These are phyloP conservation scores for Colletotrichum tabaci DNA, from an alignment of 2,329 filamentous ascomycete species.

Conservation along the genomic window DNA sequence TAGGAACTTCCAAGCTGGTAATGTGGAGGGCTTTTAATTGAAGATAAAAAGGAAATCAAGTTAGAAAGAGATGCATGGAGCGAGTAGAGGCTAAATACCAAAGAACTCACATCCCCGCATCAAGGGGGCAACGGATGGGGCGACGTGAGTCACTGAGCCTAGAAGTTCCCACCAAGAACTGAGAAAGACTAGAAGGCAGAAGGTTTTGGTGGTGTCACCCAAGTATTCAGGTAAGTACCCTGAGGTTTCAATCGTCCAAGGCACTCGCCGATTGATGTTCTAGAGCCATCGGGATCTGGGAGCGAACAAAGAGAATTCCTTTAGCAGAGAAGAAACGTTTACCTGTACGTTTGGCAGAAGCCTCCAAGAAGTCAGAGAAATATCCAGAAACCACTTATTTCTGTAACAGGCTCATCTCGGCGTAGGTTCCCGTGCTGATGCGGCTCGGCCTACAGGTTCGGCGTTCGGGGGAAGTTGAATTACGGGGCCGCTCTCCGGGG, in stretches of 20 bases:
- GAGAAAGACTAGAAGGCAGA: neutral
- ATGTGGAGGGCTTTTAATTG: neutral
- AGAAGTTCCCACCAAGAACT: neutral
- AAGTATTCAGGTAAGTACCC: neutral
- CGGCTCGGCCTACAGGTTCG: neutral
- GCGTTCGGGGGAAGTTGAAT: slow-evolving; percentile 4
- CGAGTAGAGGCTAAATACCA: neutral
- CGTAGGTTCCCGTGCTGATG: neutral
- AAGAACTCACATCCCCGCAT: neutral
- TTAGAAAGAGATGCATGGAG: neutral
- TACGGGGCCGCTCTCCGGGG: slow-evolving; percentile 13
- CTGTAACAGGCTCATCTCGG: too few relatives aligned
- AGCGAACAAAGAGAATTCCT: neutral
- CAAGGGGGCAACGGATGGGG: neutral
- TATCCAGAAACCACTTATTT: neutral
- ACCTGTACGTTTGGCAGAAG: too few relatives aligned
- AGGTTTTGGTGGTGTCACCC: too few relatives aligned
- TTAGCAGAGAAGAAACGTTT: too few relatives aligned
- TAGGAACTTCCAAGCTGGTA: neutral
- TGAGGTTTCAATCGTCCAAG: neutral
- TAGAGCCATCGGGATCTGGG: neutral
- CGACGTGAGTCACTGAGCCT: neutral
- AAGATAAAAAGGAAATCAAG: too few relatives aligned
- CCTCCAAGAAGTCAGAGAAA: neutral
- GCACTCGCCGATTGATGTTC: neutral